A percentile compares a stretch with the other conserved stretches of the same genome.
Evolutionary conservation across 2,329 filamentous ascomycete species (phyloP).

Genomic region (Ophiostoma sp.): DNA sequence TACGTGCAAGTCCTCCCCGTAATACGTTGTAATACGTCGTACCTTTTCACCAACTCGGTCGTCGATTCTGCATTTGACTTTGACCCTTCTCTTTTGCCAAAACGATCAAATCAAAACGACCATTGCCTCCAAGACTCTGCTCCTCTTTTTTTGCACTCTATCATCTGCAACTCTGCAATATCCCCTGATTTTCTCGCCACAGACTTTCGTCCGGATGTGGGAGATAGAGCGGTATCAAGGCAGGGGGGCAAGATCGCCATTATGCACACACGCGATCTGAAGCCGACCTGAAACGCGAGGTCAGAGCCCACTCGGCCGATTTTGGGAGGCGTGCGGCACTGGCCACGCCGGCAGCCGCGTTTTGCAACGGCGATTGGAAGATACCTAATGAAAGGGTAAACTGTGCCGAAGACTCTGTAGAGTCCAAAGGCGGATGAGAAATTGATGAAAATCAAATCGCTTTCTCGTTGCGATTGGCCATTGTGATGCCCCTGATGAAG

Average conservation of each 20-base stretch:
- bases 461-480: neutral
- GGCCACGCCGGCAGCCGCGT: neutral
- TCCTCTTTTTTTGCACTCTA: neutral
- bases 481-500: neutral
- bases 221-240: neutral
- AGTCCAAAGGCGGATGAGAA: neutral
- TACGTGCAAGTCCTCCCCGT: neutral
- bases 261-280: slow-evolving; percentile 31
- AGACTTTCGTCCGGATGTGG: neutral
- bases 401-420: neutral
- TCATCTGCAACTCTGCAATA: neutral
- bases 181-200: neutral
- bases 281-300: slow-evolving; percentile 36
- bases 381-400: neutral
- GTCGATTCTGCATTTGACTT: neutral
- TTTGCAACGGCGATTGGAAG: slow-evolving; percentile 12
- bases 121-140: neutral
- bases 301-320: slow-evolving; percentile 9
- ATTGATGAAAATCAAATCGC: neutral
- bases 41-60: neutral
- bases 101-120: neutral
- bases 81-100: neutral
- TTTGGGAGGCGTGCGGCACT: slow-evolving; percentile 4
- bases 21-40: neutral
- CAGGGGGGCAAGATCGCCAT: slow-evolving; percentile 20